Evolutionary conservation across 179 eudicot genomes (phyloP).

Genomic region (Drosera spatulata): DNA sequence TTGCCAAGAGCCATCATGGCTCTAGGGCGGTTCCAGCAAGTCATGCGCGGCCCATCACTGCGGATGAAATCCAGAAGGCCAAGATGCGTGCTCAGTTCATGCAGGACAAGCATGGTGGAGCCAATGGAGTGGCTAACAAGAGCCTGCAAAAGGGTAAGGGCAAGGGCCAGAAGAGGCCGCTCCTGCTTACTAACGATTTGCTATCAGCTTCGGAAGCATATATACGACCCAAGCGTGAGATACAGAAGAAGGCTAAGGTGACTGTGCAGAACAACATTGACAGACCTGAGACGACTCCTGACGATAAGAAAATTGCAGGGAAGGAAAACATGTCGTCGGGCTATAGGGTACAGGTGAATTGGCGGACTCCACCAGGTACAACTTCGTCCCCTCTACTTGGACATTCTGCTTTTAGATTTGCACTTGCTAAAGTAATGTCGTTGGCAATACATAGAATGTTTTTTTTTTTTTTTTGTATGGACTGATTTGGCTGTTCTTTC

Average conservation of each 20-base stretch:
- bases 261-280: constrained; percentile 21
- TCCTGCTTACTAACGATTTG: constrained; percentile 27
- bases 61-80: constrained; percentile 96
- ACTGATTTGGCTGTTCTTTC: no score
- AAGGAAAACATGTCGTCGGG: constrained; percentile 35
- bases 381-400: constrained; percentile 16
- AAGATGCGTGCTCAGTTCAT: constrained; percentile 80
- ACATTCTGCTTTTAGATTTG: background rate
- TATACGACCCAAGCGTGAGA: constrained; percentile 45
- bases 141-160: constrained; percentile 20
- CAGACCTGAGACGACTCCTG: constrained; percentile 21
- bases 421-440: no score
- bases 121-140: constrained; percentile 12
- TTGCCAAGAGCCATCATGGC: constrained; percentile 43
- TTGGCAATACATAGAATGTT: no score
- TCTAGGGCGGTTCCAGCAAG: constrained; percentile 30
- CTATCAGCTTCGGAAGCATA: constrained; percentile 41
- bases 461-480: no score
- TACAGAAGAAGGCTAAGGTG: constrained; percentile 37
- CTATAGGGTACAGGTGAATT: constrained; percentile 56
- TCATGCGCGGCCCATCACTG: constrained; percentile 91
- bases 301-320: constrained; percentile 23
- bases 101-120: constrained; percentile 51
- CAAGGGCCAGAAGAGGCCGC: constrained; percentile 30
- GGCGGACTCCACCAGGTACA: constrained; percentile 92